These are phyloP conservation scores for Pseudopithomyces maydicus DNA, from an alignment of 2,329 filamentous ascomycete species.

Conservation along the genomic window DNA sequence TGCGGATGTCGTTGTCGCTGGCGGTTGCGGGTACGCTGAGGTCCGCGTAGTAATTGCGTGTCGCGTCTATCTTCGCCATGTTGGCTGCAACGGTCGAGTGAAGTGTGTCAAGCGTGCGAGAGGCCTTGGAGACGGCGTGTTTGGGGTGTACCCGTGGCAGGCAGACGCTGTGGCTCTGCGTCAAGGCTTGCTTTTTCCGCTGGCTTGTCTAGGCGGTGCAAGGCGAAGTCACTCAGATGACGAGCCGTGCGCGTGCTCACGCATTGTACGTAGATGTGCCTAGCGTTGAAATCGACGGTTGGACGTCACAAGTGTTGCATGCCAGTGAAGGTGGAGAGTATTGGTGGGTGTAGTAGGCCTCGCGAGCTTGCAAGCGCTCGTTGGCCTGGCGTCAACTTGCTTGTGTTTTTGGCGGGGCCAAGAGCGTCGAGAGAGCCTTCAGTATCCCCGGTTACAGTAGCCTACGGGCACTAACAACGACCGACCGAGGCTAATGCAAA, in stretches of 20 bases:
- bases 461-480: neutral
- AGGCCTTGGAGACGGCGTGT: neutral
- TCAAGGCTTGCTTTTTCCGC: constrained; percentile 17
- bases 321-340: constrained; percentile 22
- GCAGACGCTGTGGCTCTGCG: constrained; percentile 20
- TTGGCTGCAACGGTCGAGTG: constrained; percentile 34
- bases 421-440: constrained; percentile 5
- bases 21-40: constrained; percentile 73
- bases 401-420: constrained; percentile 11
- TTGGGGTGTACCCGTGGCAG: constrained; percentile 10
- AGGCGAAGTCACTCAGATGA: constrained; percentile 43
- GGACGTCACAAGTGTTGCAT: constrained; percentile 24
- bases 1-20: constrained; percentile 77
- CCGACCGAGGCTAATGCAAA: neutral
- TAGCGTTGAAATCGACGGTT: constrained; percentile 1
- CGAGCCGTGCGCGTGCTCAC: constrained; percentile 31
- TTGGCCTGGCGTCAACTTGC: constrained; percentile 6
- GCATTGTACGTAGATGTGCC: constrained; percentile 26
- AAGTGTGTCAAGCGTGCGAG: neutral
- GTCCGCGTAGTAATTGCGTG: constrained; percentile 83
- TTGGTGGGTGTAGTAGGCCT: constrained; percentile 1
- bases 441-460: constrained; percentile 6
- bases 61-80: constrained; percentile 72
- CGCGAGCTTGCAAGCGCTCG: constrained; percentile 8
- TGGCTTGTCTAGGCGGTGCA: constrained; percentile 22